These are phyloP conservation scores for Ehretia macrophylla DNA, from an alignment of 257 asterid species.

Conservation along the genomic window DNA sequence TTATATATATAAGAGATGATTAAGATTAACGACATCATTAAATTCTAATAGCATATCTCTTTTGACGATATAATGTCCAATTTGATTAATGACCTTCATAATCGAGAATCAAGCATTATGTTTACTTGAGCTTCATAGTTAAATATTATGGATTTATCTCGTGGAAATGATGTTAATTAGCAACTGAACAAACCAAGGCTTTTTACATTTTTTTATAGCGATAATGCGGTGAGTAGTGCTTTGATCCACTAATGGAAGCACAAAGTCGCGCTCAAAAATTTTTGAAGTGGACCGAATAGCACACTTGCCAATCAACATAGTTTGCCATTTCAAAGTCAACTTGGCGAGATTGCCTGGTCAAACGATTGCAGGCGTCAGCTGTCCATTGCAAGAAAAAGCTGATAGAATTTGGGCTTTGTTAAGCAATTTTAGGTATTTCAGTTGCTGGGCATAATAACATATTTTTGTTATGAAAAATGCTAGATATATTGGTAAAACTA, in stretches of 20 bases:
- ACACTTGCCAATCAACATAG: background rate
- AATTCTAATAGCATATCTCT: too few relatives aligned
- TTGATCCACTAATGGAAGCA: background rate
- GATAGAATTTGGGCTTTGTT: background rate
- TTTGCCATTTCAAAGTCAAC: constrained; percentile 8
- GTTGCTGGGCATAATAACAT: too few relatives aligned
- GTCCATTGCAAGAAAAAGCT: background rate
- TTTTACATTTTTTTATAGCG: background rate
- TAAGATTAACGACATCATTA: too few relatives aligned
- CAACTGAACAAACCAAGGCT: background rate
- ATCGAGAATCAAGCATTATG: background rate
- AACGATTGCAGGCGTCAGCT: constrained; percentile 15
- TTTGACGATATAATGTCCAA: too few relatives aligned
- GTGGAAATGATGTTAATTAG: too few relatives aligned
- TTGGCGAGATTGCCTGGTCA: constrained; percentile 14
- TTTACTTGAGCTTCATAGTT: background rate
- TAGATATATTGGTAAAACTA: too few relatives aligned
- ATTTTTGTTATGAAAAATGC: too few relatives aligned
- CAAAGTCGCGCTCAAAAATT: constrained; percentile 2
- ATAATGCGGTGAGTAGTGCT: too few relatives aligned
- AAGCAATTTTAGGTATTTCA: background rate
- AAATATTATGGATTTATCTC: too few relatives aligned
- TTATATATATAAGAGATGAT: too few relatives aligned
- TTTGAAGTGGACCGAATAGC: background rate
- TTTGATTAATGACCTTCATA: too few relatives aligned